These are phyloP conservation scores for Aspergillus coremiiformis DNA, from an alignment of 495 filamentous ascomycete species.

Conservation along the genomic window DNA sequence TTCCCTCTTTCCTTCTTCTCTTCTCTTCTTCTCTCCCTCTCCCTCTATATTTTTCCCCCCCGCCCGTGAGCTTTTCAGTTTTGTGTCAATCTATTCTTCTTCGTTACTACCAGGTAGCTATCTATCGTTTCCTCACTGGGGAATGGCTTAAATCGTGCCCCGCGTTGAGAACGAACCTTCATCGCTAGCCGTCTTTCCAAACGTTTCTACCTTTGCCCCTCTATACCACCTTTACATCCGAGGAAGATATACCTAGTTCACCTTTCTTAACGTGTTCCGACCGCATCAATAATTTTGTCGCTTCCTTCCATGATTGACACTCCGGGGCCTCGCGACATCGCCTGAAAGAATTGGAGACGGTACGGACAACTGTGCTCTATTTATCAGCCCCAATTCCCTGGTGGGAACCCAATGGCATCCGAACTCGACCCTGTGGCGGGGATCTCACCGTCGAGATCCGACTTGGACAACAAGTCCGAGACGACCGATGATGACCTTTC, in stretches of 20 bases:
- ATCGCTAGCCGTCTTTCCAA: not conserved
- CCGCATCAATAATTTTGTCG: slow-evolving; percentile 1
- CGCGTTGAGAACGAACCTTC: slow-evolving; percentile 10
- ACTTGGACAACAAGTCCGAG: slow-evolving; percentile 18
- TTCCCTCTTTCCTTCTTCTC: not conserved
- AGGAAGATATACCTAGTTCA: not conserved
- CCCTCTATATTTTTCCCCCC: too few relatives aligned
- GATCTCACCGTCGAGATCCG: slow-evolving; percentile 8
- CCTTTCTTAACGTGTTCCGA: not conserved
- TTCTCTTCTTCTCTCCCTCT: not conserved
- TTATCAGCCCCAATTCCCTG: not conserved
- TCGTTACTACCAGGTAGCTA: too few relatives aligned
- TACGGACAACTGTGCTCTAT: not conserved
- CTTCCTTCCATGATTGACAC: slow-evolving; percentile 7
- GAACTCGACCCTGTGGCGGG: slow-evolving; percentile 14
- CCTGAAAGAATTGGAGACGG: slow-evolving; percentile 7
- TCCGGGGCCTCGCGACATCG: slow-evolving; percentile 3
- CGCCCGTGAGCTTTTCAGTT: too few relatives aligned
- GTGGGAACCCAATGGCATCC: slow-evolving; percentile 7
- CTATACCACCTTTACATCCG: not conserved
- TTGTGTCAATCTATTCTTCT: not conserved
- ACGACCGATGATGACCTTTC: slow-evolving; percentile 24
- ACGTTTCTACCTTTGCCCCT: not conserved
- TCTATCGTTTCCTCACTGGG: slow-evolving; percentile 2
- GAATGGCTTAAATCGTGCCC: slow-evolving; percentile 16